A percentile compares a stretch with the other conserved stretches of the same genome.
Conservation (phyloP, 306 rosid genomes). For the Alnus glutinosa region DNA sequence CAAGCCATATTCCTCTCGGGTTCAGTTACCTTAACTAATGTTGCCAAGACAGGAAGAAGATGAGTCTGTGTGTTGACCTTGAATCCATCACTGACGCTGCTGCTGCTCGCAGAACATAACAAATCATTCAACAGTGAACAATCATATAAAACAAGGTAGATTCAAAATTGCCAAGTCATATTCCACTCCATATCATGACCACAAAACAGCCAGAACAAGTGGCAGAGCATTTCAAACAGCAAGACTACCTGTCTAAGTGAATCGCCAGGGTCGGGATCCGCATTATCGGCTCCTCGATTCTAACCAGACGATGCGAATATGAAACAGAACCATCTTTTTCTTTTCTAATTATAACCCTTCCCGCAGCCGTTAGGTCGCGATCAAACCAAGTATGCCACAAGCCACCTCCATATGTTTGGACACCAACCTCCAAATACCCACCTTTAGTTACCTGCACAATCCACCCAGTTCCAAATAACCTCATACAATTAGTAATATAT, state of each 20-base stretch:
- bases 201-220: constrained; percentile 13
- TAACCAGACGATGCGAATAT: constrained; percentile 58
- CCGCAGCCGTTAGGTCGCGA: constrained; percentile 80
- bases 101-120: constrained; percentile 44
- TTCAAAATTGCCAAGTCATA: neutral
- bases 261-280: constrained; percentile 86
- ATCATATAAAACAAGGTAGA: neutral
- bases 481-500: neutral
- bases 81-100: constrained; percentile 61
- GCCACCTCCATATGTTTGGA: constrained; percentile 83
- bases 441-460: constrained; percentile 58
- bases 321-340: constrained; percentile 50
- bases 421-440: constrained; percentile 86
- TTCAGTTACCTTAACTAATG: constrained; percentile 62
- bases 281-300: constrained; percentile 83
- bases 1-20: no score
- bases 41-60: constrained; percentile 89
- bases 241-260: constrained; percentile 78
- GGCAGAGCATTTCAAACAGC: constrained; percentile 6
- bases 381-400: constrained; percentile 97
- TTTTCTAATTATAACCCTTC: constrained; percentile 60
- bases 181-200: constrained; percentile 1
- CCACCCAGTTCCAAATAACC: neutral
- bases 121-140: neutral
- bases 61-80: constrained; percentile 69